Conservation (phyloP, 495 filamentous ascomycete genomes). For the Penicillium herquei region DNA sequence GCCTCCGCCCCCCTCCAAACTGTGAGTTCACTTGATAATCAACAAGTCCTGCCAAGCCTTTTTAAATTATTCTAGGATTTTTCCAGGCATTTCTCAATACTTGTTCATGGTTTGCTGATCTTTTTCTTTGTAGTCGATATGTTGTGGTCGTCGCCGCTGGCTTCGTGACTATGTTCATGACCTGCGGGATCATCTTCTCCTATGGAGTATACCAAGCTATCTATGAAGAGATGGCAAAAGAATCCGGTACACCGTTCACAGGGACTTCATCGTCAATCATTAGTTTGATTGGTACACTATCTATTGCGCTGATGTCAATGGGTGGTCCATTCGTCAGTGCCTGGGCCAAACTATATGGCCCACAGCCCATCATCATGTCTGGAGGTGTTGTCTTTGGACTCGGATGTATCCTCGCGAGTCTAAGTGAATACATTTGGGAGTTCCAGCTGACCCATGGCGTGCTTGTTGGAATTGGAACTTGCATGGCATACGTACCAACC, state of each 20-base stretch:
- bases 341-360: constrained; percentile 41
- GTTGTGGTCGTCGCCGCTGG: constrained; percentile 30
- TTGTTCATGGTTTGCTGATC: neutral
- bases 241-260: constrained; percentile 32
- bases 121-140: constrained; percentile 11
- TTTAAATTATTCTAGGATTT: neutral
- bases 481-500: constrained; percentile 51
- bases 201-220: constrained; percentile 47
- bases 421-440: constrained; percentile 57
- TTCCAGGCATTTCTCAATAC: no score
- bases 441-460: constrained; percentile 61
- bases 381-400: constrained; percentile 38
- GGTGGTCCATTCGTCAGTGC: constrained; percentile 37
- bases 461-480: constrained; percentile 47
- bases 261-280: constrained; percentile 39
- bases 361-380: constrained; percentile 30
- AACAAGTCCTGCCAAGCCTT: constrained; percentile 5
- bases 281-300: constrained; percentile 44
- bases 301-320: constrained; percentile 46
- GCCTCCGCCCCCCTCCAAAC: neutral
- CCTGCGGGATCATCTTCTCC: constrained; percentile 43
- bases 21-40: constrained; percentile 2
- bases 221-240: constrained; percentile 38
- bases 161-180: constrained; percentile 41
- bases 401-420: constrained; percentile 51